Base-by-base conservation (phyloP, 163 green algal species). In the Scenedesmus sp. region DNA sequence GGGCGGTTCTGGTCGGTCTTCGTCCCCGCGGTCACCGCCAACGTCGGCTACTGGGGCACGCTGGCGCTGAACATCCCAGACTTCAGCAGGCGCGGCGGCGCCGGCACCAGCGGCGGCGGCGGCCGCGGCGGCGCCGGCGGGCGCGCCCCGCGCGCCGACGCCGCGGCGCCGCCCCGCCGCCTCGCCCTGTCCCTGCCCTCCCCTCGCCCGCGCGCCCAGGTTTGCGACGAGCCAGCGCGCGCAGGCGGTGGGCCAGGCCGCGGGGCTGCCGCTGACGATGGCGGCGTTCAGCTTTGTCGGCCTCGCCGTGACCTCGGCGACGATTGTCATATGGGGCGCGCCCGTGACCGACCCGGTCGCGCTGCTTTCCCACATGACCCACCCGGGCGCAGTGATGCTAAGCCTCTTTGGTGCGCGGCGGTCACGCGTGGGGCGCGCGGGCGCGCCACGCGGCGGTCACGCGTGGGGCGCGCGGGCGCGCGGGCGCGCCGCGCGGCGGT, bases 11-110 rank as follows among this genome's bases (percentile, higher is more conserved):
- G 81, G 87, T 11, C 11, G 0, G 86, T 86, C n/a, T 94, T 94
- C 64, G 79, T 86, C 60, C 85, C 86, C 0, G 79, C 86, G 0
- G 72, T 96, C 4, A 95, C 91, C 5, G 91, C 92, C 24, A 92
- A 94, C 63, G 85, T 93, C 31, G 85, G 89, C 22, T 94, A 92
- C 70, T 96, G 92, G 92, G 89, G 88, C 22, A 97, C 92, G 0
- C 88, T 97, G 33, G 83, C 58, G 10, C 86, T 96, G 54, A 97
- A 97, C 88, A 95, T 97, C 26, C 83, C 89, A 20, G 92, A 95
- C 73, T 96, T 95, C 84, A 92, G 87, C 36, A 65, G 62, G 50
- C 62, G 13, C 4, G 45, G 3, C 18, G 18, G n/a, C 18, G 18
- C 31, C 31, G 18, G 26, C 57, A 64, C 22, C 36, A 28, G 24